These are phyloP conservation scores for Pichia kudriavzevii DNA, from an alignment of 1,139 yeast genomes.

Conservation along the genomic window DNA sequence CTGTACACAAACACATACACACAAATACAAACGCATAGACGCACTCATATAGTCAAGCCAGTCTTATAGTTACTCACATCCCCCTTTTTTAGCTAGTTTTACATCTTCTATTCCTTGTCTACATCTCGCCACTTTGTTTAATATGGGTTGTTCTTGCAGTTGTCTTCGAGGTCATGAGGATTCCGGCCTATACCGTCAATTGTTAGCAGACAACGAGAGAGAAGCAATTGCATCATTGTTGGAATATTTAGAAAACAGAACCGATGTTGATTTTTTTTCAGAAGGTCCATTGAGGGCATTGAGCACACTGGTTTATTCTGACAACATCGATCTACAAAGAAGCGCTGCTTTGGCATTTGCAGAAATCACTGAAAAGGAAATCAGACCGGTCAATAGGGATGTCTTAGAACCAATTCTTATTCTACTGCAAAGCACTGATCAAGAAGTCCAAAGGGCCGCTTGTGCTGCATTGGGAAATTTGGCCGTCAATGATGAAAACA, in stretches of 20 bases:
- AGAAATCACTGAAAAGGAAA: constrained; percentile 94
- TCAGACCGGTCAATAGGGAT: constrained; percentile 81
- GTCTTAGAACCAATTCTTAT: constrained; percentile 90
- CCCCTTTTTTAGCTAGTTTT: too few relatives aligned
- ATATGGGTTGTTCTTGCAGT: constrained; percentile 66
- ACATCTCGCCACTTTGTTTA: constrained; percentile 8
- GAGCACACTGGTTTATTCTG: constrained; percentile 88
- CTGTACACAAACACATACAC: too few relatives aligned
- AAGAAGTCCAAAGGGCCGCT: constrained; percentile 96
- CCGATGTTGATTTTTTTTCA: constrained; percentile 86
- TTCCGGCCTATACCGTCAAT: constrained; percentile 59
- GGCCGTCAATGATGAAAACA: constrained; percentile 95
- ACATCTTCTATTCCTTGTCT: too few relatives aligned
- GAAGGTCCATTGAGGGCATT: constrained; percentile 86
- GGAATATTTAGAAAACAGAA: constrained; percentile 79
- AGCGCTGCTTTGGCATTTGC: constrained; percentile 99
- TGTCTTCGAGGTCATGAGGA: constrained; percentile 35
- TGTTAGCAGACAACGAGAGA: constrained; percentile 93
- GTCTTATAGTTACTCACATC: too few relatives aligned
- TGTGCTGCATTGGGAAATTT: constrained; percentile 97
- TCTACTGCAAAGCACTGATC: constrained; percentile 76
- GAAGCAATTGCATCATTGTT: constrained; percentile 89
- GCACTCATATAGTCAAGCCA: too few relatives aligned
- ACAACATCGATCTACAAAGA: constrained; percentile 88
- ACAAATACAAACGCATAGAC: too few relatives aligned